Percentiles rank a stretch among this genome's conserved stretches.
Conservation (phyloP, 768 basidiomycete species). For the Tricholoma sp. region DNA sequence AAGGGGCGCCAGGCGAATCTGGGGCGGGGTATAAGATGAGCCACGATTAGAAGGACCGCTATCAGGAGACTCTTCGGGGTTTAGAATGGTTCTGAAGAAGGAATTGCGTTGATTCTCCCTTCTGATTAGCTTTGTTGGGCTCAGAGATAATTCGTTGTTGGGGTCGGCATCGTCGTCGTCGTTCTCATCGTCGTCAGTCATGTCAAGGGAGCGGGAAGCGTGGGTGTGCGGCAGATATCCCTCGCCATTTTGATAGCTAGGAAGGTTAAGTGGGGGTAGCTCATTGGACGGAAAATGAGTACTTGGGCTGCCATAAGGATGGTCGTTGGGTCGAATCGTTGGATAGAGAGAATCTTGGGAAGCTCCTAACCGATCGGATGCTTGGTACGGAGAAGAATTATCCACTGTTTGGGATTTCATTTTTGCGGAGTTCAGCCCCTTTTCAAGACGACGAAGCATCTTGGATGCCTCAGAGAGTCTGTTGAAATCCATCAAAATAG, state of each 20-base stretch:
- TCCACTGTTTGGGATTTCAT: conserved; percentile 55
- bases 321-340: conserved; percentile 26
- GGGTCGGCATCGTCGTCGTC: conserved; percentile 64
- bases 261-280: conserved; percentile 43
- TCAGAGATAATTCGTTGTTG: conserved; percentile 55
- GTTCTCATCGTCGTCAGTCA: conserved; percentile 66
- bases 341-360: conserved; percentile 26
- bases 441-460: conserved; percentile 83
- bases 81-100: conserved; percentile 82
- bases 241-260: conserved; percentile 27
- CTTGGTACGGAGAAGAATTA: conserved; percentile 26
- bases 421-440: conserved; percentile 73
- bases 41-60: conserved; percentile 29
- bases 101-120: conserved; percentile 67
- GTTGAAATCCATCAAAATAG: conserved; percentile 4
- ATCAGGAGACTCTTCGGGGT: conserved; percentile 52
- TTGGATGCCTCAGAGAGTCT: conserved; percentile 88
- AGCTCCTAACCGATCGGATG: conserved; percentile 24
- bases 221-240: conserved; percentile 31
- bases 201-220: conserved; percentile 36
- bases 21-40: conserved; percentile 35
- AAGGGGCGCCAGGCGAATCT: conserved; percentile 31
- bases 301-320: conserved; percentile 24
- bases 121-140: conserved; percentile 68
- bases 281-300: conserved; percentile 41